These are phyloP conservation scores for Aspergillus bertholletiae DNA, from an alignment of 495 filamentous ascomycete genomes.

Conservation along the genomic window DNA sequence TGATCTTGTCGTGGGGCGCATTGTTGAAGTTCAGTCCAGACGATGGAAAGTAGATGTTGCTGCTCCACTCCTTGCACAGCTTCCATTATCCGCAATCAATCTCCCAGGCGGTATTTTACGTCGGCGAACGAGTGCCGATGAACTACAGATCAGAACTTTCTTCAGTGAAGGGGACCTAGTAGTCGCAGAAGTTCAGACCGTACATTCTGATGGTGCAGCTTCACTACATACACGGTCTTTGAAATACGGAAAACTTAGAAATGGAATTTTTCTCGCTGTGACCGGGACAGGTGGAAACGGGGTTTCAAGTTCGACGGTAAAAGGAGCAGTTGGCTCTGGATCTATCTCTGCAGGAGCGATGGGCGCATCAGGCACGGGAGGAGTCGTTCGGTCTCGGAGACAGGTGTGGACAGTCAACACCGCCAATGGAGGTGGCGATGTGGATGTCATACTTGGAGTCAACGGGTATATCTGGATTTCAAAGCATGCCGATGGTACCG, in stretches of 20 bases:
- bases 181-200: conserved; percentile 84
- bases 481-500: conserved; percentile 62
- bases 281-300: conserved; percentile 74
- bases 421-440: conserved; percentile 64
- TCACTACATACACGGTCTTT: conserved; percentile 83
- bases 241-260: conserved; percentile 92
- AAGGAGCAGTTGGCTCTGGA: conserved; percentile 27
- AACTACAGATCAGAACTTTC: conserved; percentile 90
- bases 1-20: conserved; percentile 90
- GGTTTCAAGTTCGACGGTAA: conserved; percentile 27
- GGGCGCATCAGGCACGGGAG: conserved; percentile 37
- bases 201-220: conserved; percentile 77
- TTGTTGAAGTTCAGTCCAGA: conserved; percentile 83
- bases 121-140: conserved; percentile 87
- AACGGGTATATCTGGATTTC: conserved; percentile 96
- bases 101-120: conserved; percentile 90
- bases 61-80: conserved; percentile 71
- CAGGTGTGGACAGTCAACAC: conserved; percentile 83
- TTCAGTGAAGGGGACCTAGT: conserved; percentile 88
- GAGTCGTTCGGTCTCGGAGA: conserved; percentile 73
- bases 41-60: conserved; percentile 94
- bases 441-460: conserved; percentile 87
- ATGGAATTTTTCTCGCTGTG: conserved; percentile 83
- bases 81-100: conserved; percentile 88
- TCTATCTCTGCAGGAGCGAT: conserved; percentile 18